Conservation (phyloP, 1,284 basidiomycete species). For the Boletus semigastroideus region DNA sequence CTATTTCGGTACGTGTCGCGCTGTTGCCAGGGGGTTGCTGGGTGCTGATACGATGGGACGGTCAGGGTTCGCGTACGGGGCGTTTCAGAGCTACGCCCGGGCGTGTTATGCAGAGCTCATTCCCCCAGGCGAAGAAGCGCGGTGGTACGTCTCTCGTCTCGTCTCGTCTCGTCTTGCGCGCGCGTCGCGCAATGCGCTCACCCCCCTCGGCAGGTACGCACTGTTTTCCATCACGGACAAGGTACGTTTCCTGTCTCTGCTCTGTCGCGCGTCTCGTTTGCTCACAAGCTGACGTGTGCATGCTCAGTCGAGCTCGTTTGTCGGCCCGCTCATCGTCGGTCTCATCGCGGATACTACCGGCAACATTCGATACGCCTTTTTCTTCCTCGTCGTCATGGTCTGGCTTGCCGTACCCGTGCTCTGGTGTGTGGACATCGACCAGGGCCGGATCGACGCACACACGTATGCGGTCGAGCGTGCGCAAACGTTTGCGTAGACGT, state of each 20-base stretch:
- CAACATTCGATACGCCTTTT: constrained; percentile 87
- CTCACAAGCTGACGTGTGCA: background rate
- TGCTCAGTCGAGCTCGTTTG: constrained; percentile 75
- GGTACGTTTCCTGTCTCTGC: constrained; percentile 43
- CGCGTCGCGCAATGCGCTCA: background rate
- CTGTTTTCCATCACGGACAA: constrained; percentile 90
- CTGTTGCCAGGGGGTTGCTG: no score
- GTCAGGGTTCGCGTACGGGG: constrained; percentile 67
- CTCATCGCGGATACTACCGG: constrained; percentile 83
- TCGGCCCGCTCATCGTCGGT: constrained; percentile 86
- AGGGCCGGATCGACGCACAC: constrained; percentile 66
- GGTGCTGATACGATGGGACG: background rate
- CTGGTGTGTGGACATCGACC: constrained; percentile 63
- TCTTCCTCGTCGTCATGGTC: constrained; percentile 82
- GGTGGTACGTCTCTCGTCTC: constrained; percentile 55
- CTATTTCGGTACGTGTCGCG: constrained; percentile 63
- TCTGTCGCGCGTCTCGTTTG: background rate
- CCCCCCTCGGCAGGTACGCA: constrained; percentile 46
- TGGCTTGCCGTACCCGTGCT: constrained; percentile 79
- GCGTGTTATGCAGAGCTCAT: constrained; percentile 79
- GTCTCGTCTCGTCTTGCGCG: background rate
- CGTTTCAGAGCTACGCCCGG: constrained; percentile 79
- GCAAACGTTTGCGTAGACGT: background rate
- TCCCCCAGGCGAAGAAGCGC: constrained; percentile 75
- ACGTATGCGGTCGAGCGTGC: constrained; percentile 37